Base-by-base conservation (phyloP, 306 rosid genomes). In the Malus fusca region DNA sequence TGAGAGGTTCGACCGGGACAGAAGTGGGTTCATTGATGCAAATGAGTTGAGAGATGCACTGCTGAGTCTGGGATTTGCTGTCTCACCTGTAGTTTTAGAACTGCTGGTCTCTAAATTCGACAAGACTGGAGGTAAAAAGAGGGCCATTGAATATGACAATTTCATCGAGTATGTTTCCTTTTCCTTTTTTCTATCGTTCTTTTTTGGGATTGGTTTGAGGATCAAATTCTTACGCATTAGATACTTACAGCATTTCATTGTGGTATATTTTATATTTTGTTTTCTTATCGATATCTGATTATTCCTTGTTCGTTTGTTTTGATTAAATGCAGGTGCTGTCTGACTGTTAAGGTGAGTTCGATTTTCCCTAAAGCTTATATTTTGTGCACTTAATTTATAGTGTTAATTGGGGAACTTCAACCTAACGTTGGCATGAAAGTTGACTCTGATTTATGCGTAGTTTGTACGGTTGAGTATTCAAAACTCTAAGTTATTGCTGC, bases 71-170 rank as follows among this genome's bases (percentile, higher is more conserved):
- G 98, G 99, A 55, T 92, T 89, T 73, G 46, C 97, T 31, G 96
- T 95, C 74, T 85, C 98, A 15, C 96, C 97, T 4, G 60, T 56
- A 59, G 93, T 95, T 25, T 81, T 95, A 89, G 98, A 92, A 61
- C 76, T 92, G 87, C 97, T 95, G 11, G 93, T 95, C 81, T 88
- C 97, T 22, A 95, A 95, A 90, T 95, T 90, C 60, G 99, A 95
- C 82, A 95, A 90, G 82, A 84, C 92, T 66, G 99, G 97, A 66
- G 99, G 99, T 75, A 81, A 77, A 76, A 77, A 30, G 84, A 87
- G 22, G 87, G 97, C 98, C 75, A 64, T 95, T 43, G 98, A 92
- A 92, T 95, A 95, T 80, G 97, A 95, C 78, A 95, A 92, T 67
- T 95, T 92, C 90, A 95, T 95, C 4, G 99, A 95, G 99, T 95